These are phyloP conservation scores for Coemansia sp. DNA, from an alignment of 192 early-diverging fungal genomes.

Conservation along the genomic window DNA sequence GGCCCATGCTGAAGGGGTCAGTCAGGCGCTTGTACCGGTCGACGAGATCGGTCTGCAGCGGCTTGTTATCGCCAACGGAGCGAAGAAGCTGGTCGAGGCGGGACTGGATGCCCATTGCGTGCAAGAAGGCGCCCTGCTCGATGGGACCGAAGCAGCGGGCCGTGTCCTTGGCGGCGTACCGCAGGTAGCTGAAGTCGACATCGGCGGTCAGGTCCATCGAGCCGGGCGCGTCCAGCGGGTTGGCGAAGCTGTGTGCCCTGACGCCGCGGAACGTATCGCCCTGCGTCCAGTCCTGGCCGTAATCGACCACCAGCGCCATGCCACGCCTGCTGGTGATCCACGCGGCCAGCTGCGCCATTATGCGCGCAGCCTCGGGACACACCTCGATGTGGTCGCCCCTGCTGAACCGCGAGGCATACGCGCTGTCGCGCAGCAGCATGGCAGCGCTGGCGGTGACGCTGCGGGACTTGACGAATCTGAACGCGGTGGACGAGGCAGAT, in stretches of 20 bases:
- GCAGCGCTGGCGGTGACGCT: constrained; percentile 56
- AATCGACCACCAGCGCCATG: constrained; percentile 81
- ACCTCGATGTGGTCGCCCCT: constrained; percentile 83
- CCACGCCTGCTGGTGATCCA: constrained; percentile 70
- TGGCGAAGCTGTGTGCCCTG: constrained; percentile 74
- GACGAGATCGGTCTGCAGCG: constrained; percentile 63
- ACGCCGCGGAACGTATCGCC: constrained; percentile 87
- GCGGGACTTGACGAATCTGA: constrained; percentile 72
- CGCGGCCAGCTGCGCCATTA: constrained; percentile 69
- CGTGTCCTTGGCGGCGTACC: constrained; percentile 55
- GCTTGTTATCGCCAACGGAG: constrained; percentile 46
- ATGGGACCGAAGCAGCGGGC: constrained; percentile 72
- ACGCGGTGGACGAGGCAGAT: constrained; percentile 67
- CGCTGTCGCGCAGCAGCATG: constrained; percentile 46
- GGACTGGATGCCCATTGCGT: constrained; percentile 78
- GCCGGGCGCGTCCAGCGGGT: constrained; percentile 80
- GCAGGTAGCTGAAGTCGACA: constrained; percentile 84
- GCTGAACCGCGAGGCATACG: constrained; percentile 56
- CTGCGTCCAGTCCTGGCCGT: constrained; percentile 78
- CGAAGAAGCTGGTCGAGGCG: constrained; percentile 70
- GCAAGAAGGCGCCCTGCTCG: constrained; percentile 76
- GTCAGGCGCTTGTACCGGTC: constrained; percentile 73
- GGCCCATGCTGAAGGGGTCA: constrained; percentile 80
- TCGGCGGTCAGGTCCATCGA: constrained; percentile 87
- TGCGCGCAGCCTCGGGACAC: constrained; percentile 73